phyloP scores from a whole-genome alignment of 1,284 basidiomycete genomes.

The Microbotryum scabiosae region DNA sequence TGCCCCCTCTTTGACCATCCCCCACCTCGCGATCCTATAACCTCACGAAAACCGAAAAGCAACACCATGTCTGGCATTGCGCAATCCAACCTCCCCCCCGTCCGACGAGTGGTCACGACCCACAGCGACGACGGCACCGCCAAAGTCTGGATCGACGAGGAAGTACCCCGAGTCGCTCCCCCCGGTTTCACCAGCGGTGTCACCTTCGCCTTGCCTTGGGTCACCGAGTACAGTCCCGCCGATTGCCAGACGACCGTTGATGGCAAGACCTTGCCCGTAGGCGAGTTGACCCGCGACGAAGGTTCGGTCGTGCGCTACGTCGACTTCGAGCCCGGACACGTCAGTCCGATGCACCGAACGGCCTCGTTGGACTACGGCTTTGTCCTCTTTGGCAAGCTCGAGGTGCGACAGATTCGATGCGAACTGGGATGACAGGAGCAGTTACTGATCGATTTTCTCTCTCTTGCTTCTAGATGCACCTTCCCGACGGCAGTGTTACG shows the following conservation, averaged over 20 bases:
- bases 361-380: slow-evolving; percentile 18
- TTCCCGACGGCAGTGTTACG: slow-evolving; percentile 4
- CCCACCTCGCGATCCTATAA: neutral
- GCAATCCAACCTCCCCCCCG: neutral
- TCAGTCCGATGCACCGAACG: slow-evolving; percentile 15
- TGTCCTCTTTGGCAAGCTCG: slow-evolving; percentile 13
- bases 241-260: slow-evolving; percentile 6
- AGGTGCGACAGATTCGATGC: neutral
- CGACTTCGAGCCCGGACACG: slow-evolving; percentile 10
- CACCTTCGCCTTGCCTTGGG: slow-evolving; percentile 7
- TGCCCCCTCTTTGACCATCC: neutral
- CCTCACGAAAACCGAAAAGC: neutral
- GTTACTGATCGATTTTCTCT: no score
- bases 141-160: slow-evolving; percentile 11
- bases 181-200: slow-evolving; percentile 2
- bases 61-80: neutral
- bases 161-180: neutral
- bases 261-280: neutral
- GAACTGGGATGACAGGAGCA: neutral
- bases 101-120: slow-evolving; percentile 8
- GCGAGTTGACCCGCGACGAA: slow-evolving; percentile 5
- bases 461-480: neutral
- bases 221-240: slow-evolving; percentile 2
- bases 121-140: slow-evolving; percentile 4
- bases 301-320: slow-evolving; percentile 14